phyloP scores from a whole-genome alignment of 208 protist genomes.

The Endotrypanum monterogeii region DNA sequence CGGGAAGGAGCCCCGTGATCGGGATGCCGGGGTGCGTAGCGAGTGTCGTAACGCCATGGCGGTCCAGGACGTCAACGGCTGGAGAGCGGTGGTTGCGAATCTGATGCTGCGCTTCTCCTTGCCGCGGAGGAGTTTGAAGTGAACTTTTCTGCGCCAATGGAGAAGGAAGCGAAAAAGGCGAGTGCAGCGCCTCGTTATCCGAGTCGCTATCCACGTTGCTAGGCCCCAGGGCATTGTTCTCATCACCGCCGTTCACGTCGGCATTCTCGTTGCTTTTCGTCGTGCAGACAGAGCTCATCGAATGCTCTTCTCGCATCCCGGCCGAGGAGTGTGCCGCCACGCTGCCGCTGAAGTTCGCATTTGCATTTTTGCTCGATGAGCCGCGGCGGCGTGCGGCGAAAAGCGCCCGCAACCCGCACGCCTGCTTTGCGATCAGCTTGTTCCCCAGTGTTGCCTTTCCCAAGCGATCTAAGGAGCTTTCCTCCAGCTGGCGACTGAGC shows the following conservation, averaged over 20 bases:
- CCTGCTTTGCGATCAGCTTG: conserved; percentile 48
- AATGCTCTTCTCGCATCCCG: conserved; percentile 3
- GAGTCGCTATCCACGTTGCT: not conserved
- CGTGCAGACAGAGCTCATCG: conserved; percentile 3
- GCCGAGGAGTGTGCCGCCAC: not conserved
- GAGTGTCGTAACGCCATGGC: conserved; percentile 44
- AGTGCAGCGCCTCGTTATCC: not conserved
- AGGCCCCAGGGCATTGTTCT: not conserved
- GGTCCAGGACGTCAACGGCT: conserved; percentile 21
- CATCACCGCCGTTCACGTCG: not conserved
- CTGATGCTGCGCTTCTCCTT: not conserved
- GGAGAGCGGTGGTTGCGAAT: not conserved
- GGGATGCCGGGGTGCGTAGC: conserved; percentile 65
- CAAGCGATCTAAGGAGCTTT: conserved; percentile 43
- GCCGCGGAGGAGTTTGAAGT: not conserved
- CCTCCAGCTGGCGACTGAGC: conserved; percentile 38
- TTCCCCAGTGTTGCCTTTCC: conserved; percentile 49
- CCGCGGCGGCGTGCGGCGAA: conserved; percentile 32
- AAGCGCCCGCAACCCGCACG: conserved; percentile 58
- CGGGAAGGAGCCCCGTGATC: conserved; percentile 38
- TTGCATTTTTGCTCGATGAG: not conserved
- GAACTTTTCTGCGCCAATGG: not conserved
- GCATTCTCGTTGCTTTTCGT: not conserved
- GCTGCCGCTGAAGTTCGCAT: conserved; percentile 10
- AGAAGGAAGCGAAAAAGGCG: not conserved